Percentiles rank a stretch among this genome's conserved stretches.
phyloP scores from a whole-genome alignment of 257 asterid genomes.

The Gentiana dahurica region DNA sequence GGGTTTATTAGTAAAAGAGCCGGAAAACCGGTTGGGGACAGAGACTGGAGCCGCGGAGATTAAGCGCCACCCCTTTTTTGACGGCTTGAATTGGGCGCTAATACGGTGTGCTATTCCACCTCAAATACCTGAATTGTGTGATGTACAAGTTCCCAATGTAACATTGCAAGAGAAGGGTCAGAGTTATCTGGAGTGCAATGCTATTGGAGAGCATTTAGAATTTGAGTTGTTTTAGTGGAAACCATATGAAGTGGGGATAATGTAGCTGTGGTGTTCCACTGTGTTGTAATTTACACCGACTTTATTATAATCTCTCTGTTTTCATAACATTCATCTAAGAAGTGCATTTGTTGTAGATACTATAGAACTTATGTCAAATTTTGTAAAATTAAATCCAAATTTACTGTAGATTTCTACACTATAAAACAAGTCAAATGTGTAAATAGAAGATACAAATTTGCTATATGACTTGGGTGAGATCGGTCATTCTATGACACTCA shows the following conservation, averaged over 20 bases:
- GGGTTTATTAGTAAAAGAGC: slow-evolving; percentile 68
- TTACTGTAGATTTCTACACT: too few species aligned
- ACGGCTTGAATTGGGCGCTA: slow-evolving; percentile 85
- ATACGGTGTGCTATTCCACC: slow-evolving; percentile 83
- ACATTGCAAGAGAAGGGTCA: slow-evolving; percentile 19
- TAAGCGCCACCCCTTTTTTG: slow-evolving; percentile 78
- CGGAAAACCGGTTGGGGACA: slow-evolving; percentile 61
- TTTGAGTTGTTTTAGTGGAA: slow-evolving; percentile 51
- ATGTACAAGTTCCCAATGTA: slow-evolving; percentile 17
- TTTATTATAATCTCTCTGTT: background rate
- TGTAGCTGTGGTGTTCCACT: slow-evolving; percentile 1
- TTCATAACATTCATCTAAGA: background rate
- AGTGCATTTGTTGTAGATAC: too few species aligned
- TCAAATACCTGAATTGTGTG: slow-evolving; percentile 44
- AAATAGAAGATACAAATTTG: too few species aligned
- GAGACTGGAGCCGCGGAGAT: slow-evolving; percentile 91
- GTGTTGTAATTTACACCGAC: slow-evolving; percentile 5
- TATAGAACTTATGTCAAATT: too few species aligned
- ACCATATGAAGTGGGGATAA: slow-evolving; percentile 6
- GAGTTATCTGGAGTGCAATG: slow-evolving; percentile 29
- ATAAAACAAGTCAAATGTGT: too few species aligned
- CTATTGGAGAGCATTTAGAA: slow-evolving; percentile 41
- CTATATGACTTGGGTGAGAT: too few species aligned
- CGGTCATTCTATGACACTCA: too few species aligned
- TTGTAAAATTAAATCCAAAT: too few species aligned